Evolutionary conservation across 495 filamentous ascomycete genomes (phyloP).

Genomic region (Trichoderma orchidacearum): DNA sequence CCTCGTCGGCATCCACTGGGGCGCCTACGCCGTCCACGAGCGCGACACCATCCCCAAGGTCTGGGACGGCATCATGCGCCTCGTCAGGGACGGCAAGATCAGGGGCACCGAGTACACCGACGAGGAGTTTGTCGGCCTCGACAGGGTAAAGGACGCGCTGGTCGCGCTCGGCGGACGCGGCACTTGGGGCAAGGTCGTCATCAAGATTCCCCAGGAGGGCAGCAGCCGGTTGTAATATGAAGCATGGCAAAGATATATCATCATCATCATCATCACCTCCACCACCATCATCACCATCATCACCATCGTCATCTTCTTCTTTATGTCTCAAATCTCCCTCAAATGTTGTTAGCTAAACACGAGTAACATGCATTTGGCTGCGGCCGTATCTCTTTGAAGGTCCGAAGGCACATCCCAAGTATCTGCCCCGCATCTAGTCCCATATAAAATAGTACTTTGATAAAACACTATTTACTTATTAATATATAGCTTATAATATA

Average conservation of each 20-base stretch:
- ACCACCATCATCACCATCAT: too few species aligned
- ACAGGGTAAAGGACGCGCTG: constrained; percentile 64
- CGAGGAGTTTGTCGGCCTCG: constrained; percentile 67
- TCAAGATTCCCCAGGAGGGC: constrained; percentile 63
- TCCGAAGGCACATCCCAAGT: too few species aligned
- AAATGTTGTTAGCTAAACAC: too few species aligned
- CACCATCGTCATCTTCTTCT: too few species aligned
- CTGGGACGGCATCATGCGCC: constrained; percentile 67
- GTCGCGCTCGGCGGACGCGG: constrained; percentile 62
- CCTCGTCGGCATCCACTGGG: constrained; percentile 86
- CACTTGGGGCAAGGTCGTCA: constrained; percentile 94
- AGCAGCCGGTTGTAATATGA: constrained; percentile 32
- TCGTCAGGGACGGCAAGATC: constrained; percentile 70
- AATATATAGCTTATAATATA: too few species aligned
- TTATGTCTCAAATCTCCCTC: too few species aligned
- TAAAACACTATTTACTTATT: too few species aligned
- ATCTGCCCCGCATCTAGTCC: too few species aligned
- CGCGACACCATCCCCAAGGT: constrained; percentile 54
- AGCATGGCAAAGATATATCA: background rate
- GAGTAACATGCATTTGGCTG: too few species aligned
- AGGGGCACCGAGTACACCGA: constrained; percentile 70
- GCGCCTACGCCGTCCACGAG: constrained; percentile 64
- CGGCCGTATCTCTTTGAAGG: too few species aligned
- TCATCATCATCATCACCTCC: too few species aligned
- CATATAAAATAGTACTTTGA: too few species aligned